Base-by-base conservation (phyloP, 345 rosid genomes). In the Populus tremula region DNA sequence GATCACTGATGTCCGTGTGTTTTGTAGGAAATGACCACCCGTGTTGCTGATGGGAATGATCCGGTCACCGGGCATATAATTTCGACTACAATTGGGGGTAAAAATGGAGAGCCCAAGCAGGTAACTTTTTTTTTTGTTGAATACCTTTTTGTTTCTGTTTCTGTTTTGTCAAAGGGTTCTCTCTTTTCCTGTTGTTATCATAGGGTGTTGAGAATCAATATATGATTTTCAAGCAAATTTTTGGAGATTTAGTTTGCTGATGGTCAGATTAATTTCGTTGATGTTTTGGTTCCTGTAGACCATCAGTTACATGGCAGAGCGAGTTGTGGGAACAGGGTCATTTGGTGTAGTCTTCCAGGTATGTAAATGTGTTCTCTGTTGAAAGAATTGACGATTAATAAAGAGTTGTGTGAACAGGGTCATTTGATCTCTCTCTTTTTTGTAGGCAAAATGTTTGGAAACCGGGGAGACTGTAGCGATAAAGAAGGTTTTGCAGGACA, bases 221-320 rank as follows among this genome's bases (percentile, higher is more conserved):
- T 41, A 31, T 20, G 53, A 70, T 23, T 45, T 21, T 25, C 50
- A 12, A 8, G 27, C 29, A 33, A 35, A 2, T 59, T 10, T 61
- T 69, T 3, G 7, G 64, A 43, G 54, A 5, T 18, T n/a, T 71
- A 16, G 27, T 21, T 41, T 33, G 65, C 64, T 18, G 36, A 69
- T 27, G 33, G 33, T 47, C 50, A 47, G 70, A 13, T 13, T 78
- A 8, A 68, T 49, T 25, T 6, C 29, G 31, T 72, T 65, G 61
- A 18, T 76, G 29, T 76, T 71, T 47, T 79, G 67, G 29, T 72
- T 84, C 50, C 84, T 80, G 75, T 76, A 93, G 94, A 93, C 96
- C 5, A 93, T 93, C 73, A 93, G 97, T 81, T 93, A 91, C 87
- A 93, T 93, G 97, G 96, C 97, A 41, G 97, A 93, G 89, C 89